Percentiles rank a stretch among this genome's conserved stretches.
phyloP scores from a whole-genome alignment of 305 asterid genomes.

The Fraxinus angustifolia region DNA sequence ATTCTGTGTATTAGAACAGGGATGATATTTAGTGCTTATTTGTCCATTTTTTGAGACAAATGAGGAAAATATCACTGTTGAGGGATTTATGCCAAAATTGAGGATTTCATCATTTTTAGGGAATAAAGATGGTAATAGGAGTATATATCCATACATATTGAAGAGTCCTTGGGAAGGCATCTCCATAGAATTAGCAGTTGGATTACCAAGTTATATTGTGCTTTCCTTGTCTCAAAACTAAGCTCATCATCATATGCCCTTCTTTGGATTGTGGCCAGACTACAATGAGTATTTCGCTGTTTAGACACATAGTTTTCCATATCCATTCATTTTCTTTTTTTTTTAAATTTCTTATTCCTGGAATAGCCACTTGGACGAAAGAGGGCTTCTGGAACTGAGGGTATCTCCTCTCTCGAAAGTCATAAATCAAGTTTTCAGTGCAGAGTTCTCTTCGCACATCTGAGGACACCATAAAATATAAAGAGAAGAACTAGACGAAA shows the following conservation, averaged over 20 bases:
- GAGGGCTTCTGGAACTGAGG: neutral
- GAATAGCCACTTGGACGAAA: neutral
- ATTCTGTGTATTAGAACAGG: neutral
- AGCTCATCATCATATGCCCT: neutral
- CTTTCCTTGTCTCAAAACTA: neutral
- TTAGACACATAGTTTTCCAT: neutral
- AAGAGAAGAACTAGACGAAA: neutral
- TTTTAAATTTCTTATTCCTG: neutral
- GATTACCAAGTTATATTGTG: neutral
- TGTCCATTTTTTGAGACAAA: neutral
- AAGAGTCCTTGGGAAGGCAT: conserved; percentile 1
- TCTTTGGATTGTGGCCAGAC: neutral
- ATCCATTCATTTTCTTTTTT: neutral
- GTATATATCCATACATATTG: neutral
- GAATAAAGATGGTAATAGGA: neutral
- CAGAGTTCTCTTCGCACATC: neutral
- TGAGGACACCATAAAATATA: neutral
- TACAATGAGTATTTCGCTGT: neutral
- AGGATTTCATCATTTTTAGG: neutral
- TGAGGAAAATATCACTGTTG: neutral
- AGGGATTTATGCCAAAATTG: neutral
- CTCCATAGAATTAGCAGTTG: neutral
- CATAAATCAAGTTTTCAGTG: neutral
- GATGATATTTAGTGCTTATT: neutral
- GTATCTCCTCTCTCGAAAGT: neutral